phyloP scores from a whole-genome alignment of 352 stramenopile species.

The Thalassiosira livingstoniorum region DNA sequence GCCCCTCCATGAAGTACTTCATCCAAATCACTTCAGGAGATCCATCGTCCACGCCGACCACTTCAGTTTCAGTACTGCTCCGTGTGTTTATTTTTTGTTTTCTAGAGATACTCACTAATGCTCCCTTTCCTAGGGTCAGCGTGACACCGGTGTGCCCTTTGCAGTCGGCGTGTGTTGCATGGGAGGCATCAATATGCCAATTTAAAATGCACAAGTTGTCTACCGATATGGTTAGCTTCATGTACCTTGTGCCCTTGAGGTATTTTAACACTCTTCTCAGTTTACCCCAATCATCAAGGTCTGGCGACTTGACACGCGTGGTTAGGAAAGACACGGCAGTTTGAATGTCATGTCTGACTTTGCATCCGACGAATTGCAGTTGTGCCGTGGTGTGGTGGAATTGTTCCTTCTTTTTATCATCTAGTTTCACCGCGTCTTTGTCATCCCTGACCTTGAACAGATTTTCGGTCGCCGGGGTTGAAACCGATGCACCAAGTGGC shows the following conservation, averaged over 20 bases:
- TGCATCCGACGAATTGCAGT: slow-evolving; percentile 41
- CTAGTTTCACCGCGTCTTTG: slow-evolving; percentile 14
- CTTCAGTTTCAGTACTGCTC: slow-evolving; percentile 1
- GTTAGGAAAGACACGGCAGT: slow-evolving; percentile 50
- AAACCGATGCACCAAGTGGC: slow-evolving; percentile 1
- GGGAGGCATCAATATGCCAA: slow-evolving; percentile 8
- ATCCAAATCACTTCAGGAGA: slow-evolving; percentile 40
- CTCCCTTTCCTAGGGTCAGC: slow-evolving; percentile 1
- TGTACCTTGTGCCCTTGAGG: slow-evolving; percentile 16
- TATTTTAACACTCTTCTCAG: slow-evolving; percentile 49
- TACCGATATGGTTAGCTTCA: slow-evolving; percentile 21
- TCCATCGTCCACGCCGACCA: not conserved
- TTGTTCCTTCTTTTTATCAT: slow-evolving; percentile 3
- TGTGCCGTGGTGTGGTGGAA: slow-evolving; percentile 39
- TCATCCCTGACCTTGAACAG: slow-evolving; percentile 41
- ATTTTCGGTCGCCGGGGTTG: slow-evolving; percentile 41
- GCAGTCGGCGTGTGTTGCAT: not conserved
- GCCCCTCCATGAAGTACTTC: slow-evolving; percentile 36
- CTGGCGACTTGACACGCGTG: slow-evolving; percentile 39
- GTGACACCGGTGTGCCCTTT: not conserved
- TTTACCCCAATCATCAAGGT: slow-evolving; percentile 54
- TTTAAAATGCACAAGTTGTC: not conserved
- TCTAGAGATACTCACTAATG: not conserved
- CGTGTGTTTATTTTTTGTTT: slow-evolving; percentile 1
- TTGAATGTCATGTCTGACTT: slow-evolving; percentile 38